Evolutionary conservation across 1,284 basidiomycete species (phyloP).

Genomic region (Leccinum fuscescens): DNA sequence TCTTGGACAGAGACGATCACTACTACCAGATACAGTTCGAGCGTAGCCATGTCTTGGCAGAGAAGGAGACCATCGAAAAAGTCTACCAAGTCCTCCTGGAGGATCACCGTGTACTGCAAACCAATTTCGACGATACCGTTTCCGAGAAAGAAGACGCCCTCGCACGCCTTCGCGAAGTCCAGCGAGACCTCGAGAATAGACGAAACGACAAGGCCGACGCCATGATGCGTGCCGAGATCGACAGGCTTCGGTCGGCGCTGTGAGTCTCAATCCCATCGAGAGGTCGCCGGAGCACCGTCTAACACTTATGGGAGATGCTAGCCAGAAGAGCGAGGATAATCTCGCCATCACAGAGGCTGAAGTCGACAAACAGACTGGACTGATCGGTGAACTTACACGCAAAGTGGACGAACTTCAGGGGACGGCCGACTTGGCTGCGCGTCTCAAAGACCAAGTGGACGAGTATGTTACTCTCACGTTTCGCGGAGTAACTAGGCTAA

Average conservation of each 20-base stretch:
- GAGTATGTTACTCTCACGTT: conserved; percentile 53
- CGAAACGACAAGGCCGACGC: conserved; percentile 69
- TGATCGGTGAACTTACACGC: conserved; percentile 72
- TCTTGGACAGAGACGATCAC: conserved; percentile 66
- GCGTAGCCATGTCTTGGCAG: conserved; percentile 66
- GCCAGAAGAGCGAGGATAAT: conserved; percentile 89
- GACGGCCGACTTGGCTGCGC: conserved; percentile 73
- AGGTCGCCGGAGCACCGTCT: conserved; percentile 15
- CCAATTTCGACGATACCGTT: conserved; percentile 63
- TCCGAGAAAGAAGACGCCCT: conserved; percentile 74
- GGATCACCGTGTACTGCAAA: conserved; percentile 72
- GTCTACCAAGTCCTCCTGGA: conserved; percentile 74
- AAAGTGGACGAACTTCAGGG: conserved; percentile 82
- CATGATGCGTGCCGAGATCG: conserved; percentile 74
- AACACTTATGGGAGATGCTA: conserved; percentile 37
- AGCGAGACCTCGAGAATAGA: conserved; percentile 55
- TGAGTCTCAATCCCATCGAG: conserved; percentile 43
- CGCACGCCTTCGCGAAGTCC: conserved; percentile 54
- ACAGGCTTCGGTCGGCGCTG: conserved; percentile 76
- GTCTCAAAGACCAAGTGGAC: conserved; percentile 91
- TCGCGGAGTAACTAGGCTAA: not conserved
- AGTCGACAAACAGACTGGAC: conserved; percentile 70
- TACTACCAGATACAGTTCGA: conserved; percentile 83
- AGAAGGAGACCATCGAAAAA: conserved; percentile 81
- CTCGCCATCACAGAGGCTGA: conserved; percentile 77